These are phyloP conservation scores for Penicillium expansum DNA, from an alignment of 2,329 filamentous ascomycete species.

Conservation along the genomic window DNA sequence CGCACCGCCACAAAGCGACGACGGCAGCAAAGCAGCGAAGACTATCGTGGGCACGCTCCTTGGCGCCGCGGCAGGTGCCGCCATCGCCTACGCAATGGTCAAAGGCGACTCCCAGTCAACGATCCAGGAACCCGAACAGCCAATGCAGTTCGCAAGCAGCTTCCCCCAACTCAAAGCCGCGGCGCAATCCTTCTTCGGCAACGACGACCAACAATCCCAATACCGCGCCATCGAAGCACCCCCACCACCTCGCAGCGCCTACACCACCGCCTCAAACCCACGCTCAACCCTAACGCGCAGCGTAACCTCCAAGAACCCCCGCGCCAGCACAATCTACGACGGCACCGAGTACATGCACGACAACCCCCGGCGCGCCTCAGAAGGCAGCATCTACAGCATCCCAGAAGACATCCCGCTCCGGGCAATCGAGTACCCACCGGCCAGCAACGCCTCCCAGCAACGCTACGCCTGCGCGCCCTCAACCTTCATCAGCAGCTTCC, in stretches of 20 bases:
- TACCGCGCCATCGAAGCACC: constrained; percentile 36
- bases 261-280: constrained; percentile 25
- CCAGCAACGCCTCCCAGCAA: constrained; percentile 22
- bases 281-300: constrained; percentile 36
- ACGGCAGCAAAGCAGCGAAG: constrained; percentile 52
- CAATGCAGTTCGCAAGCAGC: constrained; percentile 26
- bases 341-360: constrained; percentile 36
- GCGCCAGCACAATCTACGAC: constrained; percentile 43
- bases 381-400: constrained; percentile 38
- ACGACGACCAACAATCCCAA: constrained; percentile 3
- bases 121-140: constrained; percentile 18
- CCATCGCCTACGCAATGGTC: constrained; percentile 71
- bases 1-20: constrained; percentile 31
- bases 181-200: constrained; percentile 20
- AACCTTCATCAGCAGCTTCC: constrained; percentile 45
- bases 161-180: constrained; percentile 24
- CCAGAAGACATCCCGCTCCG: constrained; percentile 36
- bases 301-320: constrained; percentile 40
- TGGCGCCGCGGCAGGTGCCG: constrained; percentile 74
- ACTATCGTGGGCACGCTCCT: constrained; percentile 72
- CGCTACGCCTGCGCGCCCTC: constrained; percentile 34
- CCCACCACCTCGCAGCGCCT: constrained; percentile 25
- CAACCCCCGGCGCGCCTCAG: constrained; percentile 36
- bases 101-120: constrained; percentile 51
- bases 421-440: constrained; percentile 41